Base-by-base conservation (phyloP, 345 rosid species). In the Euphorbia pulcherrima region DNA sequence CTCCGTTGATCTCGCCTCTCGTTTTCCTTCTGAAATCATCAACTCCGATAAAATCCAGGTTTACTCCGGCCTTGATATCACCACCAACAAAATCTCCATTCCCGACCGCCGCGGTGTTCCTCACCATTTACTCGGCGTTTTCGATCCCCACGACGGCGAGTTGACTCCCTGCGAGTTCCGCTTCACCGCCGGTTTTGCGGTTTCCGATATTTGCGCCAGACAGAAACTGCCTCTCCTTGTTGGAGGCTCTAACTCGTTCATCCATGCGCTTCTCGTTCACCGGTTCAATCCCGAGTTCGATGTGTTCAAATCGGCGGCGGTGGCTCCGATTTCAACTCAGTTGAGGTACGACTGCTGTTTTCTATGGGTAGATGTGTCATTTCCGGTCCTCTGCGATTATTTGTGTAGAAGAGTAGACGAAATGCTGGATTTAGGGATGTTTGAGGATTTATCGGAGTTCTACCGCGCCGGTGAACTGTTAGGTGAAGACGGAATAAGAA, bases 41-140 rank as follows among this genome's bases (percentile, higher is more conserved):
- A 95, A 95, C 88, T 78, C 93, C 23, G 97, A 95, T 72, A 92
- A 95, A 85, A 92, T 92, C 62, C 97, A 94, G 78, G 79, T 91
- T 39, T 91, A 86, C 81, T 50, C 52, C 0, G 96, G 95, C 3
- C 85, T 94, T 26, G 96, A 94, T 58, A 79, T 87, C 70, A 89
- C 93, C 64, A 94, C 97, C 74, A 94, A 94, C 74, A 91, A 92
- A 76, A 86, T 88, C 65, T 58, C 93, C 4, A 17, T 79, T 27
- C 71, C 16, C 1, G 90, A 92, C 13, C 84, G 96, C 41, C 81
- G 40, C 5, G 88, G 88, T 40, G 75, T 94, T 8, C 90, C 83
- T 9, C 99, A 94, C 81, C 96, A 88, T 57, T 77, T 94, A 1
- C 88, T 94, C 17, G 97, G 97, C 30, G 77, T 72, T 18, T 18